Percentiles rank a stretch among this genome's conserved stretches.
phyloP scores from a whole-genome alignment of 805 yeast species.

The Saturnispora dispora region DNA sequence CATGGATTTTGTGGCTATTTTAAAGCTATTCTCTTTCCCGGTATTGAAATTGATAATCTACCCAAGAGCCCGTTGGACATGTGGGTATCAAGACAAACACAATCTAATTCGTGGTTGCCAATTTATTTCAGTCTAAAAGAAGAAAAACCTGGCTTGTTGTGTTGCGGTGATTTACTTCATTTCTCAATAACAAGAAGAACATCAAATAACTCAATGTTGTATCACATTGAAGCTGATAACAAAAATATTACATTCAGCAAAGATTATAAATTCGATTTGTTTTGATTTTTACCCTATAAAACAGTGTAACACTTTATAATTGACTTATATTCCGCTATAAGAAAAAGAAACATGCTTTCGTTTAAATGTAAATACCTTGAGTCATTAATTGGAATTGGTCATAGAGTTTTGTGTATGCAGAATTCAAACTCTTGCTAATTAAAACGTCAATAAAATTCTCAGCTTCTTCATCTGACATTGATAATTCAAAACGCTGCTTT shows the following conservation, averaged over 20 bases:
- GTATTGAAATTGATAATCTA: constrained; percentile 42
- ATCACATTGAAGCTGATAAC: constrained; percentile 12
- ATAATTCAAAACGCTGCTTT: constrained; percentile 73
- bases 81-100: neutral
- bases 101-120: constrained; percentile 60
- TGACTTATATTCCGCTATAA: neutral
- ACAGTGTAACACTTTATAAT: neutral
- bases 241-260: neutral
- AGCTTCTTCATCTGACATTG: constrained; percentile 60
- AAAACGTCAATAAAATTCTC: constrained; percentile 73
- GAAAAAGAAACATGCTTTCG: neutral
- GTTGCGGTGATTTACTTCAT: neutral
- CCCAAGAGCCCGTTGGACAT: constrained; percentile 24
- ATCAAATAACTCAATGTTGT: constrained; percentile 11
- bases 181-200: neutral
- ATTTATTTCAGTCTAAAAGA: constrained; percentile 31
- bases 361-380: constrained; percentile 80
- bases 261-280: constrained; percentile 27
- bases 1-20: constrained; percentile 77
- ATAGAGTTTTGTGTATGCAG: constrained; percentile 82
- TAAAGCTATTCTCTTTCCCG: constrained; percentile 57
- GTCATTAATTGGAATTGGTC: constrained; percentile 93
- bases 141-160: neutral
- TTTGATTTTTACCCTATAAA: neutral
- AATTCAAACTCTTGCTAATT: constrained; percentile 76